These are phyloP conservation scores for Cornus suecica DNA, from an alignment of 148 eudicot species.

Conservation along the genomic window DNA sequence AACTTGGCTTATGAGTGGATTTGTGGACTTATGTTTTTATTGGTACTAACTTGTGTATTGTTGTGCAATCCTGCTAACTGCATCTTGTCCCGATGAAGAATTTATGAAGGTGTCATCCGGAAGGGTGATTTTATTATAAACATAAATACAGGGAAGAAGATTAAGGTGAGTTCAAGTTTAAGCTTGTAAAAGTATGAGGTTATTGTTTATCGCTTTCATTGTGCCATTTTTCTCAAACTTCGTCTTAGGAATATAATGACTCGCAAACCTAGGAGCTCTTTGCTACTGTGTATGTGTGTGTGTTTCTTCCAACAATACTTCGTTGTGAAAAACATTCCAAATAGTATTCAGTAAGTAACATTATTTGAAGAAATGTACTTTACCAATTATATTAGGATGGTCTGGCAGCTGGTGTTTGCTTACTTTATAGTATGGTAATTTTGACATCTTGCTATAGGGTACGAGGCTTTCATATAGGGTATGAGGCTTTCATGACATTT, in stretches of 20 bases:
- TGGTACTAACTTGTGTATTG: neutral
- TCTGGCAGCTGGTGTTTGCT: neutral
- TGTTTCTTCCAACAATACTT: neutral
- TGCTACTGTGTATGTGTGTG: neutral
- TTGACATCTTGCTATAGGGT: neutral
- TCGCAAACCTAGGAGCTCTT: neutral
- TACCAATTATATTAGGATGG: neutral
- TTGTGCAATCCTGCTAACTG: conserved; percentile 11
- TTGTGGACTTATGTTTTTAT: neutral
- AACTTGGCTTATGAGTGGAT: conserved; percentile 1
- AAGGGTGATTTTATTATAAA: conserved; percentile 93
- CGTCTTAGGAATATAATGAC: neutral
- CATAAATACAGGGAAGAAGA: conserved; percentile 85
- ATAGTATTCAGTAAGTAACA: too few relatives aligned
- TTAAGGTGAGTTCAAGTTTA: conserved; percentile 52
- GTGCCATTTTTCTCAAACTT: neutral
- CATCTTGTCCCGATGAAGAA: conserved; percentile 43
- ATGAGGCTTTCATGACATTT: conserved; percentile 4
- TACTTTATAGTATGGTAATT: neutral
- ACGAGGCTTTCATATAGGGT: neutral
- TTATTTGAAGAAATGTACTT: neutral
- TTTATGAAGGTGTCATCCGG: conserved; percentile 84
- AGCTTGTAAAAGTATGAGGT: conserved; percentile 1
- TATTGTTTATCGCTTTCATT: neutral
- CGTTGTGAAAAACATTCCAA: neutral